Conservation (phyloP, 352 stramenopile genomes). For the Pythium chondricola region DNA sequence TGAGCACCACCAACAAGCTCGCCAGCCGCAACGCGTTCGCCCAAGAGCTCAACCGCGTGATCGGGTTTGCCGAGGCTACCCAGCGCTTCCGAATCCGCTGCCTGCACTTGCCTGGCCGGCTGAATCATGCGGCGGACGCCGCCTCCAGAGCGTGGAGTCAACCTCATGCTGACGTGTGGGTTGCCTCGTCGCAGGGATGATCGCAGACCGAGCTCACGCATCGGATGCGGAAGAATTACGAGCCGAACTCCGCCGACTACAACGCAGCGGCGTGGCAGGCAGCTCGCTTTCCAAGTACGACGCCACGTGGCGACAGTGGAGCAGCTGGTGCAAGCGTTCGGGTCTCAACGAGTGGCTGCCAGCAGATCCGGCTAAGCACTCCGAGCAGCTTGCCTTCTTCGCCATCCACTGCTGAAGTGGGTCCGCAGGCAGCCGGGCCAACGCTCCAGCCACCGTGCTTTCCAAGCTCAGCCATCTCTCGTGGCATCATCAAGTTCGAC, state of each 20-base stretch:
- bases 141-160: constrained; percentile 11
- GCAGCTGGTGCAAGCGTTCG: background rate
- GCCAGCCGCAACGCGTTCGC: constrained; percentile 1
- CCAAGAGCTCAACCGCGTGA: constrained; percentile 26
- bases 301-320: background rate
- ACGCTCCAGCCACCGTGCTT: constrained; percentile 17
- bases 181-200: background rate
- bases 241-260: background rate
- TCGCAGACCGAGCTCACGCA: background rate
- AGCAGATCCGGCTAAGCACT: background rate
- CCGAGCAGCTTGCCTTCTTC: background rate
- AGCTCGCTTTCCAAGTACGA: background rate
- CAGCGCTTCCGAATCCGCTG: constrained; percentile 13
- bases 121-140: constrained; percentile 18
- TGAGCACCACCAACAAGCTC: constrained; percentile 13
- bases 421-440: background rate
- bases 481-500: constrained; percentile 19
- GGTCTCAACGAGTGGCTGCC: background rate
- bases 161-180: background rate
- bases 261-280: background rate
- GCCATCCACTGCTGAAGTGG: background rate
- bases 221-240: background rate
- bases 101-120: constrained; percentile 6
- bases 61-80: constrained; percentile 12
- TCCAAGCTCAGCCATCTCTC: constrained; percentile 20